phyloP scores from a whole-genome alignment of 371 early-diverging fungal genomes.

The Smittium mucronatum region DNA sequence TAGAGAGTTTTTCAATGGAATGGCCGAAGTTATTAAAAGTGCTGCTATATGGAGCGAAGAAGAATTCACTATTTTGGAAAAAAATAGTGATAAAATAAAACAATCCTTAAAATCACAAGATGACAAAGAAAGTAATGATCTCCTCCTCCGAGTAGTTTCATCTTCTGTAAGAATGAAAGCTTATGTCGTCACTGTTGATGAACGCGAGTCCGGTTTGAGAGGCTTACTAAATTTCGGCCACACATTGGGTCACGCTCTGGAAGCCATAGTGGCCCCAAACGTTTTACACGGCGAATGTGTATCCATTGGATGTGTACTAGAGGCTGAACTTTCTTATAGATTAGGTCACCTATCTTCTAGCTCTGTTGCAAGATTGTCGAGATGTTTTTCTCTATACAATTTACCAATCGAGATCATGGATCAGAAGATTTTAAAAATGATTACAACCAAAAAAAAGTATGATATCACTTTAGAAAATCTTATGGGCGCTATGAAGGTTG shows the following conservation, averaged over 20 bases:
- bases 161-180: slow-evolving; percentile 88
- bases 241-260: slow-evolving; percentile 92
- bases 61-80: slow-evolving; percentile 81
- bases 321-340: slow-evolving; percentile 84
- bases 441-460: slow-evolving; percentile 37
- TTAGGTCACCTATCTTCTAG: slow-evolving; percentile 77
- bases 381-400: slow-evolving; percentile 76
- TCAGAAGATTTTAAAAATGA: slow-evolving; percentile 48
- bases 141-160: slow-evolving; percentile 70
- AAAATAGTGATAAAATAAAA: slow-evolving; percentile 60
- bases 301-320: slow-evolving; percentile 85
- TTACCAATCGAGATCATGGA: slow-evolving; percentile 76
- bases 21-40: slow-evolving; percentile 97
- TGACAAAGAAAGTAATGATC: slow-evolving; percentile 34
- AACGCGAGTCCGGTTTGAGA: slow-evolving; percentile 87
- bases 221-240: slow-evolving; percentile 95
- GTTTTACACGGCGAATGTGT: slow-evolving; percentile 95
- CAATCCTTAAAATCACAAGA: slow-evolving; percentile 46
- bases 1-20: slow-evolving; percentile 90
- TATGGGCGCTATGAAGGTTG: slow-evolving; percentile 82
- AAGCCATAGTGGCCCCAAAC: slow-evolving; percentile 79
- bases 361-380: slow-evolving; percentile 73
- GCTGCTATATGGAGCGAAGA: slow-evolving; percentile 83
- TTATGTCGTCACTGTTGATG: slow-evolving; percentile 86
- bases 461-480: slow-evolving; percentile 63